Evolutionary conservation across 768 basidiomycete species (phyloP), one percentile per base, ranked within the genome.

Genomic region (Coprinopsis cinerea): DNA sequence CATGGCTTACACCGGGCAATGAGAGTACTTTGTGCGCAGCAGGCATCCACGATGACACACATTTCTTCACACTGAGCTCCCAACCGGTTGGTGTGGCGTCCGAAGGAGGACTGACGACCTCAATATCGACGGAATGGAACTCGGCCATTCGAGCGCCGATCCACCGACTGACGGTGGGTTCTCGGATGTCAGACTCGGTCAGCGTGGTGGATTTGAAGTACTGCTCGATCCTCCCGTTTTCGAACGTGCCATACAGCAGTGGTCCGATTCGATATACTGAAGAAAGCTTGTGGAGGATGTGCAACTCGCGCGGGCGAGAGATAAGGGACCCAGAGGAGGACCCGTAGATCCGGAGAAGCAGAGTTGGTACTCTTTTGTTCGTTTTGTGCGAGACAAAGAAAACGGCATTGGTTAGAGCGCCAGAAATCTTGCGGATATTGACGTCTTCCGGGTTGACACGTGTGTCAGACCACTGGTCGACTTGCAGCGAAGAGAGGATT

Each of bases 71-170:
- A 15, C 75, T 80, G 42, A 85, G 73, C 48, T 81, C 75, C 72
- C 78, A 75, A 15, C 70, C 75, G 45, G 68, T 71, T 45, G 72
- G 59, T 61, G 27, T 61, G 66, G 36, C 62, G 60, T 17, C 65
- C 59, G 41, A 69, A 32, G 70, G 66, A 30, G 70, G 71, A 59
- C 80, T 78, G 40, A 97, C 74, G 36, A 74, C 72, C 13, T 76
- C 74, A 45, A 96, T 75, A 59, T 95, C 92, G 41, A 97, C 95
- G 22, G 83, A 82, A 67, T 99, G 96, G 26, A 99, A 77, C 65
- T 98, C 94, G 18, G 92, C 83, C 95, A 98, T 98, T 27, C 95
- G 77, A 18, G 85, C 79, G n/a, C 83, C 93, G 57, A 98, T 92
- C 79, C 88, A 91, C 24, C 82, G 73, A 62, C 89, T 92, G 48